Evolutionary conservation across 805 yeast genomes (phyloP), one percentile per base, ranked within the genome.

Genomic region (Saturnispora sekii): DNA sequence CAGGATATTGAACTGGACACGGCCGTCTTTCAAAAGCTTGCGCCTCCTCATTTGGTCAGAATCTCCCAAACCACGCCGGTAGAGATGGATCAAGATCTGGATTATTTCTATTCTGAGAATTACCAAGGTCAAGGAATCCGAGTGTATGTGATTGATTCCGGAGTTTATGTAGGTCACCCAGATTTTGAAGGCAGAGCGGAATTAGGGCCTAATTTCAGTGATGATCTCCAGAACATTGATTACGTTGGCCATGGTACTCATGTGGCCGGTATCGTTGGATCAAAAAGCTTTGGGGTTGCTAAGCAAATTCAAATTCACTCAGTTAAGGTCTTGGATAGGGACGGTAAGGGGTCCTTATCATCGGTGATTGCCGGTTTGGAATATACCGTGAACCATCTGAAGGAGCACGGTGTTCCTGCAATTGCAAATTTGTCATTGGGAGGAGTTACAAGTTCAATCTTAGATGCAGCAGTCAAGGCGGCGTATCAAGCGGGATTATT

Each of bases 161-260:
- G 97, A 11, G 77, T 84, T n/a, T 65, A 63, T 51, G 68, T 67
- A 10, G 69, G 67, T 6, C 81, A 79, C 56, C 75, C 74, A n/a
- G 83, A 80, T 35, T 70, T 84, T 56, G 80, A 73, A 53, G 80
- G 77, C 0, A 64, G 90, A 44, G 85, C 81, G 7, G 53, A 51
- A 6, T 58, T 62, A 47, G 89, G 89, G 0, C 70, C 67, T 7
- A 84, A 81, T 54, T 75, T 79, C 47, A 79, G 86, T 0, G 67
- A 65, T 1, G 81, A 76, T 51, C 76, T 77, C 1, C 56, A 68
- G 1, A 86, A 84, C 6, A 46, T 54, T 4, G 96, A 89, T 58
- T 64, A 64, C 9, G 80, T 81, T 53, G 96, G 96, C 0, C 97
- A 88, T 60, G 97, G 96, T 0, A 86, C 96, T 1, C 96, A 88